These are phyloP conservation scores for Phytophthora europaea DNA, from an alignment of 352 stramenopile species.

Conservation along the genomic window DNA sequence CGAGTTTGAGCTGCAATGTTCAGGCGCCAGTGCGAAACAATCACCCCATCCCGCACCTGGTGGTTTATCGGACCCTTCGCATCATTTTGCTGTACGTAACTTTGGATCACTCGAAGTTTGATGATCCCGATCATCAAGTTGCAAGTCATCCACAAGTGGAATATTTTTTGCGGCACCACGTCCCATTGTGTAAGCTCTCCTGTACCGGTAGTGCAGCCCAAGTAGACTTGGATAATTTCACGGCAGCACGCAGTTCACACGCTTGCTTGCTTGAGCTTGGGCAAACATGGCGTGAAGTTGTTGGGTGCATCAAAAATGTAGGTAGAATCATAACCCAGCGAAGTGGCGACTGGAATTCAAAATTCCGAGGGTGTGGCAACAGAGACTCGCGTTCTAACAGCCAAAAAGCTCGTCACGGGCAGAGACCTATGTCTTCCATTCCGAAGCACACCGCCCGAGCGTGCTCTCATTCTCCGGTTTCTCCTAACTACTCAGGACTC, in stretches of 20 bases:
- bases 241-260: neutral
- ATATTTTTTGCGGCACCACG: conserved; percentile 1
- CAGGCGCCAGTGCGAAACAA: too few relatives aligned
- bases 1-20: neutral
- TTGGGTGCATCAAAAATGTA: conserved; percentile 16
- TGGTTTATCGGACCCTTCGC: neutral
- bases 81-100: neutral
- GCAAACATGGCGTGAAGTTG: neutral
- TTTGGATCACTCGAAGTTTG: neutral
- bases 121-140: neutral
- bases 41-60: too few relatives aligned
- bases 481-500: conserved; percentile 22
- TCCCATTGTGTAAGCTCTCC: neutral
- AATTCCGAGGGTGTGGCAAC: conserved; percentile 3
- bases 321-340: conserved; percentile 14
- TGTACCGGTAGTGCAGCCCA: too few relatives aligned
- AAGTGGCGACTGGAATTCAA: conserved; percentile 18
- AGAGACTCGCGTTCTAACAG: conserved; percentile 10
- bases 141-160: neutral
- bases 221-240: conserved; percentile 8
- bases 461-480: conserved; percentile 25
- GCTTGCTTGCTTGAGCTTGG: neutral
- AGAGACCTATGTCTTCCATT: neutral
- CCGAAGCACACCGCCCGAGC: neutral
- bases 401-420: neutral